Base-by-base conservation (phyloP, 177 flowering plant species). In the Vitis hybrid region DNA sequence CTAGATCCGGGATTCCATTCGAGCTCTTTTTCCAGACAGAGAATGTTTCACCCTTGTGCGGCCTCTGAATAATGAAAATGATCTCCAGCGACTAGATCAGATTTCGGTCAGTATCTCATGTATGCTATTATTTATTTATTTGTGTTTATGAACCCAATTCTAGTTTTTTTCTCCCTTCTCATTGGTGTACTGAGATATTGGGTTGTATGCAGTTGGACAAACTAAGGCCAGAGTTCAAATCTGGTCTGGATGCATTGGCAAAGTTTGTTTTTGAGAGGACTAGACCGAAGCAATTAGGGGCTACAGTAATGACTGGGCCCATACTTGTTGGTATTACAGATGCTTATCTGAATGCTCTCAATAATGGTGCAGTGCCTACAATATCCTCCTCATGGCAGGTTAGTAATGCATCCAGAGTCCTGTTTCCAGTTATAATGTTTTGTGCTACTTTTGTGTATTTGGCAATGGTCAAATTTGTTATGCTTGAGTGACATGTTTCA, bases 371-470 rank as follows among this genome's bases (percentile, higher is more conserved):
- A 52, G 98, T 96, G 78, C 99, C 99, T 39, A 86, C 95, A 59
- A 94, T 96, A 72, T 84, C 97, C 56, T 94, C 99, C 52, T 96
- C 98, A 15, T 96, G 98, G 99, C 97, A 94, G 99, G 99, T 96
- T 62, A 61, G 92, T 66, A 26, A 26, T 11, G 6, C 8, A 6
- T 31, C 18, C 55, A 31, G 60, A 11, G 29, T 5, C 48, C 5
- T 52, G 16, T n/a, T 29, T n/a, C 45, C 54, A 19, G 29, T 68
- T 56, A 52, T n/a, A 34, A 1, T 56, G 18, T 66, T 68, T 65
- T 50, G 45, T n/a, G 53, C 52, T 53, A 1, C 59, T 63, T 61
- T 52, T 2, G 71, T 50, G 8, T 61, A 8, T 53, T 60, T 45
- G 20, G 22, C 1, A 5, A n/a, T 55, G 69, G 50, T 52, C 22